Evolutionary conservation across 2,329 filamentous ascomycete genomes (phyloP), one percentile per base, ranked within the genome.

Genomic region (Helminthosporium solani): DNA sequence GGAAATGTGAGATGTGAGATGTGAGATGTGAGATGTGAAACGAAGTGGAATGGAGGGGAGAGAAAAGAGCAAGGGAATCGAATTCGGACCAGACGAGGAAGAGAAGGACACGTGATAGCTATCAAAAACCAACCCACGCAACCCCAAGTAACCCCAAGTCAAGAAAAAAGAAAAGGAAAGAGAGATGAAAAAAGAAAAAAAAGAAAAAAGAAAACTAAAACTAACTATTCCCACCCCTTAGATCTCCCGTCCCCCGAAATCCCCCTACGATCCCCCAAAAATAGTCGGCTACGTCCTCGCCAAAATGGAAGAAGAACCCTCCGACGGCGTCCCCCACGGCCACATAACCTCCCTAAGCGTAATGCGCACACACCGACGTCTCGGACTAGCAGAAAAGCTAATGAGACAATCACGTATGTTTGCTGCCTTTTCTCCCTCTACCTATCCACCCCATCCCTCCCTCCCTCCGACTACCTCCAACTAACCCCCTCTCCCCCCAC

Each of bases 261-360:
- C 85, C 0, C 85, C 86, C 37, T 88, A 92, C 72, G 88, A 95
- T 71, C 94, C 95, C 63, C 94, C 94, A 57, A 95, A 96, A 74
- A 95, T 99, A 50, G 94, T 99, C 19, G 94, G 94, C 61, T 99
- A 99, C 70, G 94, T 99, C n/a, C 84, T 99, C 20, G 94, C 94
- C 41, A 99, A 99, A 80, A 99, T 99, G 91, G 94, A 99, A 73
- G 94, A 99, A 77, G 94, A 97, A 72, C 92, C 94, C 7, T 68
- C 86, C 49, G 92, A 97, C 70, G 91, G 91, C 47, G 77, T 96
- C 33, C 88, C 86, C 60, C 94, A 97, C 74, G 94, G 94, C 14
- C 94, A 99, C 75, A 97, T 99, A 66, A 99, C 94, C 36, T 91
- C 86, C 59, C 73, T 99, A 65, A 91, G 86, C 64, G 94, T 99